phyloP scores from a whole-genome alignment of 495 filamentous ascomycete genomes.

The Lentithecium fluviatile region DNA sequence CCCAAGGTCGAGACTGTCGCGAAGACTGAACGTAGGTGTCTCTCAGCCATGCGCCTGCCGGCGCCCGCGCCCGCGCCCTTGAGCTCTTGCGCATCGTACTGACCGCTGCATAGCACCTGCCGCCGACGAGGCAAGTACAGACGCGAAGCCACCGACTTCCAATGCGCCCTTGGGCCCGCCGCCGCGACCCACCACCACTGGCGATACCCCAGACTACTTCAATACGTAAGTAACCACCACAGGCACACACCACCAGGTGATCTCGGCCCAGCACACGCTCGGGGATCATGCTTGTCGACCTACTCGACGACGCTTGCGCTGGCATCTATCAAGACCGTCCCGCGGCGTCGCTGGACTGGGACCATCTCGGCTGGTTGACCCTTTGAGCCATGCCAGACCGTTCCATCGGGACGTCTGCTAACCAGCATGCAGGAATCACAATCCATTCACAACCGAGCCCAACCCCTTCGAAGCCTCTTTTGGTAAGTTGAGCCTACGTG shows the following conservation, averaged over 20 bases:
- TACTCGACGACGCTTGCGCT: no score
- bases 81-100: neutral
- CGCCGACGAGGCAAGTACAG: neutral
- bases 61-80: neutral
- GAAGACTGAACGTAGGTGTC: constrained; percentile 19
- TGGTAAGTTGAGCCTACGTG: constrained; percentile 35
- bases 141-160: constrained; percentile 4
- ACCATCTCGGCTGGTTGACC: no score
- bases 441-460: constrained; percentile 70
- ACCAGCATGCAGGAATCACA: constrained; percentile 4
- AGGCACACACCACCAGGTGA: neutral
- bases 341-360: no score
- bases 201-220: constrained; percentile 33
- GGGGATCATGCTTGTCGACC: no score
- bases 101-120: neutral
- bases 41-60: neutral
- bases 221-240: constrained; percentile 6
- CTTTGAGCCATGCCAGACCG: neutral
- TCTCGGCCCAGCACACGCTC: no score
- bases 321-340: no score
- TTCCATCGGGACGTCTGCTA: neutral
- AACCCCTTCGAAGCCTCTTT: constrained; percentile 98
- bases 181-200: constrained; percentile 18
- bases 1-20: constrained; percentile 11
- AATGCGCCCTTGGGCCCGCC: constrained; percentile 24